Base-by-base conservation (phyloP, 179 eudicot species). In the Beta corolliflora region DNA sequence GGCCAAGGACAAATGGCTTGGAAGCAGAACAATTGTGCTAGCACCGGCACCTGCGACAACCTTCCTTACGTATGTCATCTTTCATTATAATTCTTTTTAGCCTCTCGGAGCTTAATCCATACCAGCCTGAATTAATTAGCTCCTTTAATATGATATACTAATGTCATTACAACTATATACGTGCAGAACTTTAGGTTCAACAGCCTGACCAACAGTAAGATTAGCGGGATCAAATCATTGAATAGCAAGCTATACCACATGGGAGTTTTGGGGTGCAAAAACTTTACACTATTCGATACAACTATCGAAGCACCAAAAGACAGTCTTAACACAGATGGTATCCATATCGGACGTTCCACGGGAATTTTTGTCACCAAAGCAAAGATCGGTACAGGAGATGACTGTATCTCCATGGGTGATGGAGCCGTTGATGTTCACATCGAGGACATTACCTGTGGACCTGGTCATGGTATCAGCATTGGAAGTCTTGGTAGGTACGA, bases 391-490 rank as follows among this genome's bases (percentile, higher is more conserved):
- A 84, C 87, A 23, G 87, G 87, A 44, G 87, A 81, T 19, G 87
- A 86, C 58, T 90, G 92, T 52, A 78, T 87, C 18, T 86, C 91
- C 9, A 65, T 90, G 59, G 92, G 92, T 0, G 92, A 88, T 54
- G 92, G 89, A 9, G 76, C 82, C 25, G 72, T 76, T n/a, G 50
- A 87, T 0, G 61, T 90, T 1, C 46, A 56, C 63, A 46, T 88
- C 7, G 85, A 87, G 74, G 73, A 59, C 7, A 74, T 90, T 31
- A 84, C 81, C 6, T 90, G 92, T 67, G 91, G 92, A 0, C 92
- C 91, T 1, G 91, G 92, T 44, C 91, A 90, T 31, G 90, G 92
- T 15, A 88, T 88, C 64, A 85, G 88, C 79, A 75, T 90, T 21
- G 91, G 92, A 58, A 88, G 90, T 58, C 87, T 90, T 8, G 91